Evolutionary conservation across 163 green algal species (phyloP), one percentile per base, ranked within the genome.

Genomic region (Scenedesmus sp.): DNA sequence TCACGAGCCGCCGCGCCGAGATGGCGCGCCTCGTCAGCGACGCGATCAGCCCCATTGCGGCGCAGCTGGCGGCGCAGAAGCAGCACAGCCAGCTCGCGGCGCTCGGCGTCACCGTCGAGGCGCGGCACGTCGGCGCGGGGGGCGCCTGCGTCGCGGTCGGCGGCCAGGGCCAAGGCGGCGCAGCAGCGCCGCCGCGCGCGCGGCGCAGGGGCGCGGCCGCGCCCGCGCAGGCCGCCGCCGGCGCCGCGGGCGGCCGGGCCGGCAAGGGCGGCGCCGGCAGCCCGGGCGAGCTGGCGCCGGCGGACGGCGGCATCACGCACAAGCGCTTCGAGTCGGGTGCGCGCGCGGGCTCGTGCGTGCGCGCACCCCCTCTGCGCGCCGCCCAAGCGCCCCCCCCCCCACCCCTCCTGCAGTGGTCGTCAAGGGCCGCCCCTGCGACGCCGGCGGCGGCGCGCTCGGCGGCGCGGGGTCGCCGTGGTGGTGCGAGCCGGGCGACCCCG

Each of bases 1-100:
- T 83, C 70, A 86, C 86, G 22, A 87, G 60, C 14, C 53, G 81
- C 54, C 53, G 75, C 28, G 72, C 73, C 60, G 81, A 86, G 70
- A 83, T 86, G 67, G 66, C 81, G 69, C 70, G 70, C 44, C 36
- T 86, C 18, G 81, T 86, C 24, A 79, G 81, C n/a, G 75, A 80
- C 26, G 80, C 84, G 44, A 76, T 86, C 69, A 84, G 75, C 2
- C 81, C 81, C n/a, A 77, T 86, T 20, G 81, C 75, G 60, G 75
- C 81, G 14, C 62, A 86, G 69, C 75, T 85, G 17, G 67, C 75
- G 18, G 58, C 80, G 48, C 77, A 83, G 66, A 83, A 83, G 66
- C n/a, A n/a, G n/a, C 45, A 77, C 33, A 71, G 77, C 56, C 54
- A 67, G 42, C 70, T 78, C 3, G 56, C 70, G 14, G 24, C 20